Base-by-base conservation (phyloP, 345 rosid genomes). In the Corchorus capsularis region DNA sequence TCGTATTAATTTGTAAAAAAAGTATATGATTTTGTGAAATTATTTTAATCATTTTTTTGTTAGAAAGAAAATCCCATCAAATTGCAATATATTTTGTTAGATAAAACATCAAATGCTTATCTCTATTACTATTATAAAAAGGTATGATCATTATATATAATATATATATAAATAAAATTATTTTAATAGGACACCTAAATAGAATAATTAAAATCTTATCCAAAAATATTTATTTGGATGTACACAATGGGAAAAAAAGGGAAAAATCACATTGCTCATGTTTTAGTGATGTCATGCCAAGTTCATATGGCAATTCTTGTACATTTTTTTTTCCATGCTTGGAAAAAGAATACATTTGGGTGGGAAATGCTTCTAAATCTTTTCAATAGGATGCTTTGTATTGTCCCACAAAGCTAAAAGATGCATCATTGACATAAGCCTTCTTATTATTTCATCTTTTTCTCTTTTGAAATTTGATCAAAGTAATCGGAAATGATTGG, bases 361-460 rank as follows among this genome's bases (percentile, higher is more conserved):
- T 8, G 22, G 56, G 14, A 32, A 69, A 68, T 47, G 43, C 46
- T 69, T 69, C 43, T 15, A 27, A 69, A 32, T 49, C 72, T 49
- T 46, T 69, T 69, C 73, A 50, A 69, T 69, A 59, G 60, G 8
- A 27, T 27, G 27, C 27, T 27, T 27, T 69, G 59, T 27, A 16
- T 50, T 50, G 73, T 50, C 73, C 73, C 73, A 69, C 59, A 1
- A 1, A 16, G 20, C 27, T 16, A 68, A 68, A 67, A 43, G 72
- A 47, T 69, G 73, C 6, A 50, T 27, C 45, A 45, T 45, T 8
- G 8, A 69, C 22, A 32, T n/a, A 8, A 27, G 45, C 43, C 1
- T 68, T 47, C 2, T 68, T 34, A 14, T 32, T 65, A 0, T 9
- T 19, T 3, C 8, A 0, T 8, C 8, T 37, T 37, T 16, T 4